A percentile compares a stretch with the other conserved stretches of the same genome.
Conservation (phyloP, 2,329 filamentous ascomycete genomes). For the Apiospora kogelbergensis region DNA sequence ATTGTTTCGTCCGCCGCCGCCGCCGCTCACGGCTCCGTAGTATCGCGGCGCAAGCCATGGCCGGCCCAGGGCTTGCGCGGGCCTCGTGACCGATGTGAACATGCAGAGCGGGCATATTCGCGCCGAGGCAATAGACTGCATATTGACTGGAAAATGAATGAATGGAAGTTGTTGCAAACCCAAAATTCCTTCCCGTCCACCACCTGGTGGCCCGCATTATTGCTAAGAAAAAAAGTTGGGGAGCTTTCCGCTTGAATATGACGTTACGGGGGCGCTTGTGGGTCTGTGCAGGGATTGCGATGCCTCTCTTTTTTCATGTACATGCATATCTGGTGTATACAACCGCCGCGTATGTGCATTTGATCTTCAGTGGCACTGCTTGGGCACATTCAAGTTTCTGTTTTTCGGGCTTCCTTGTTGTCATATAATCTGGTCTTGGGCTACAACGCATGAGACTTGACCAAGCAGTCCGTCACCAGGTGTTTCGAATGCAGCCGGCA, state of each 20-base stretch:
- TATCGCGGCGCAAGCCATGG: conserved; percentile 14
- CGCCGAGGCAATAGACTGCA: conserved; percentile 14
- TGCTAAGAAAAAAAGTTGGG: background rate
- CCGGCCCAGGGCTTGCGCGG: conserved; percentile 8
- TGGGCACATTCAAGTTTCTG: background rate
- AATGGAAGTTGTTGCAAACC: background rate
- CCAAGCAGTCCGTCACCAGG: background rate
- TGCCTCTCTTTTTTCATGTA: background rate
- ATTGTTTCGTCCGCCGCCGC: background rate
- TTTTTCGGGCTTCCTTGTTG: background rate
- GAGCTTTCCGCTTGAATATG: background rate
- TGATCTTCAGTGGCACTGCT: too few species aligned
- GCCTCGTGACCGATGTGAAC: conserved; percentile 10
- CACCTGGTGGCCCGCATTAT: background rate
- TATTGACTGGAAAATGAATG: background rate
- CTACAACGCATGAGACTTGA: background rate
- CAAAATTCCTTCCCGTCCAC: background rate
- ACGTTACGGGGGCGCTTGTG: conserved; percentile 4
- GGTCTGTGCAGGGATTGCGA: background rate
- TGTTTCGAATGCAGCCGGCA: background rate
- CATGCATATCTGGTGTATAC: too few species aligned
- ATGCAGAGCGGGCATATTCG: conserved; percentile 18
- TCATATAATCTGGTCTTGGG: background rate
- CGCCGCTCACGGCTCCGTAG: conserved; percentile 5
- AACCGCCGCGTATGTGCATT: too few species aligned